phyloP scores from a whole-genome alignment of 768 basidiomycete species.

The Boletus subparvulus region DNA sequence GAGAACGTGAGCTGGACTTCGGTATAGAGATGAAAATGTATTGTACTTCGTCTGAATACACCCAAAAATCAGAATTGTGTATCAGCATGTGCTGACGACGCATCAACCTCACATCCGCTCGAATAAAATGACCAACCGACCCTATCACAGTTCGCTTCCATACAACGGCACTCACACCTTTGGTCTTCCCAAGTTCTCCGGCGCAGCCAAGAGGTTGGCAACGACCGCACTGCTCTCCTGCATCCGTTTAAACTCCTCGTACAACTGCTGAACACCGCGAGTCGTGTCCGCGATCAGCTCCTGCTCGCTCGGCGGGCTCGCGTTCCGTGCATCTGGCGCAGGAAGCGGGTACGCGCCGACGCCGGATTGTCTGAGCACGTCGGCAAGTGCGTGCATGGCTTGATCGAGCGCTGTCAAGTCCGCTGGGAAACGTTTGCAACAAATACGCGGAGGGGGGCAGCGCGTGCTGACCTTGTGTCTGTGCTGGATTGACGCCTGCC shows the following conservation, averaged over 20 bases:
- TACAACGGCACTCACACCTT: constrained; percentile 2
- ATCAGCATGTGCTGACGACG: too few relatives aligned
- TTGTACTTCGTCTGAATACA: background rate
- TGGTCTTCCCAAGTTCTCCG: constrained; percentile 24
- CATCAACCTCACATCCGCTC: too few relatives aligned
- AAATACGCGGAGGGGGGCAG: background rate
- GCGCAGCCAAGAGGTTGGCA: constrained; percentile 39
- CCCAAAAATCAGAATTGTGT: too few relatives aligned
- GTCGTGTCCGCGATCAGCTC: constrained; percentile 45
- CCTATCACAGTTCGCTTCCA: background rate
- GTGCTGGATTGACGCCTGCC: constrained; percentile 49
- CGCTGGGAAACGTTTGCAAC: constrained; percentile 29
- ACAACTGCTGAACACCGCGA: constrained; percentile 43
- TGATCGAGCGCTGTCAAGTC: constrained; percentile 54
- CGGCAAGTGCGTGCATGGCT: constrained; percentile 43
- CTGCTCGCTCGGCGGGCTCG: constrained; percentile 42
- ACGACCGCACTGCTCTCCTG: constrained; percentile 60
- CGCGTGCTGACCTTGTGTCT: constrained; percentile 49
- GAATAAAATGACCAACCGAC: background rate
- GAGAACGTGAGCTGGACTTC: background rate
- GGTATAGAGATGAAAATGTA: background rate
- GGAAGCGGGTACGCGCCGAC: constrained; percentile 63
- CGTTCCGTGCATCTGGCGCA: constrained; percentile 18
- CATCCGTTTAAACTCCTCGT: constrained; percentile 50
- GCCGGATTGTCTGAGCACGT: constrained; percentile 56